Evolutionary conservation across 1,139 yeast genomes (phyloP).

Genomic region (Blastobotrys elegans): DNA sequence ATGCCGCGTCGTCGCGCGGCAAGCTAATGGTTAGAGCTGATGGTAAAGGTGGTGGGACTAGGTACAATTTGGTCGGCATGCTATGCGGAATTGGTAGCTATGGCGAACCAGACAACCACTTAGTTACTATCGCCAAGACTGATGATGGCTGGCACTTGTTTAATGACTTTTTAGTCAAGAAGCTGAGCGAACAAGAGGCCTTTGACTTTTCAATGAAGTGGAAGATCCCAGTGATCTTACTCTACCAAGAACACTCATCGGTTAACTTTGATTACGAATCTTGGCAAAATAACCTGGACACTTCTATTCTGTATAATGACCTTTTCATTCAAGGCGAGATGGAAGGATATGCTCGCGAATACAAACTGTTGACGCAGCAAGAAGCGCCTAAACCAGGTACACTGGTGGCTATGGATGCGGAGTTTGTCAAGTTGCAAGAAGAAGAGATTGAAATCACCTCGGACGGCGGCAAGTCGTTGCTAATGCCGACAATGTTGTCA

Average conservation of each 20-base stretch:
- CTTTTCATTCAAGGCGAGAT: slow-evolving; percentile 70
- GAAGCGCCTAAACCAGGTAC: slow-evolving; percentile 76
- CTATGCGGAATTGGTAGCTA: slow-evolving; percentile 35
- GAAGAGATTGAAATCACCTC: slow-evolving; percentile 75
- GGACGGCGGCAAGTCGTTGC: slow-evolving; percentile 61
- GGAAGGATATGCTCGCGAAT: slow-evolving; percentile 55
- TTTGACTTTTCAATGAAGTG: slow-evolving; percentile 65
- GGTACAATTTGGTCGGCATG: slow-evolving; percentile 35
- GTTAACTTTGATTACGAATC: slow-evolving; percentile 39
- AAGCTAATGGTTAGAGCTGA: slow-evolving; percentile 14
- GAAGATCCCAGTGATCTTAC: slow-evolving; percentile 76
- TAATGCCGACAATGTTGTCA: slow-evolving; percentile 71
- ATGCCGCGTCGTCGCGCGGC: slow-evolving; percentile 15
- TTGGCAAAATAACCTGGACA: slow-evolving; percentile 48
- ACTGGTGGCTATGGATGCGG: slow-evolving; percentile 92
- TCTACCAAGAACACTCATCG: slow-evolving; percentile 51
- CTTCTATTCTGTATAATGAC: slow-evolving; percentile 65
- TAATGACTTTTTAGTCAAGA: slow-evolving; percentile 87
- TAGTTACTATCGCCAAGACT: slow-evolving; percentile 42
- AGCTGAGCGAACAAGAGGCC: slow-evolving; percentile 63
- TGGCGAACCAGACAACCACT: slow-evolving; percentile 31
- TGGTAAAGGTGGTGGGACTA: slow-evolving; percentile 14
- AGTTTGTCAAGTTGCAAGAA: slow-evolving; percentile 77
- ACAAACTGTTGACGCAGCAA: slow-evolving; percentile 54
- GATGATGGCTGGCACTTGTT: slow-evolving; percentile 64